phyloP scores from a whole-genome alignment of 768 basidiomycete genomes.

The Pulveroboletus frians region DNA sequence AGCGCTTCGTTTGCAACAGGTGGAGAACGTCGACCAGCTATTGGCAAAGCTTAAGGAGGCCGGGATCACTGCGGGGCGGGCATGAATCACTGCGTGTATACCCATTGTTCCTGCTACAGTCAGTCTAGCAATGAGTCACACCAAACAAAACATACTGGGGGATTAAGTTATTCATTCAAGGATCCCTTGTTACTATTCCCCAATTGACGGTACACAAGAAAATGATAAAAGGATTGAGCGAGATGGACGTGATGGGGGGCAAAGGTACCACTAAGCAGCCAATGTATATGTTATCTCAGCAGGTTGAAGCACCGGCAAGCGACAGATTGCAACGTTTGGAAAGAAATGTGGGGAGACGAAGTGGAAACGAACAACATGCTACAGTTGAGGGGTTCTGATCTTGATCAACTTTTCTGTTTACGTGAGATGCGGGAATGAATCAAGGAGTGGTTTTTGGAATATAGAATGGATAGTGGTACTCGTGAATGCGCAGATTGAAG shows the following conservation, averaged over 20 bases:
- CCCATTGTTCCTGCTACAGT: background rate
- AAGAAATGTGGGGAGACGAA: constrained; percentile 5
- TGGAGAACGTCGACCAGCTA: constrained; percentile 84
- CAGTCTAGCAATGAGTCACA: background rate
- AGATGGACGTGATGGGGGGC: constrained; percentile 2
- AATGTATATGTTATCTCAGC: constrained; percentile 23
- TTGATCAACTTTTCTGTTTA: constrained; percentile 9
- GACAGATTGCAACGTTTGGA: constrained; percentile 8
- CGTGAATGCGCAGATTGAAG: background rate
- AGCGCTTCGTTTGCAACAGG: constrained; percentile 32
- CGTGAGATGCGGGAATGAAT: constrained; percentile 8
- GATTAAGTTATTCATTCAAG: constrained; percentile 19
- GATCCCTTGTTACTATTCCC: constrained; percentile 7
- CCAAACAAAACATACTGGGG: background rate
- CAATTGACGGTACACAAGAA: constrained; percentile 13
- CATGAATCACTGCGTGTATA: constrained; percentile 12
- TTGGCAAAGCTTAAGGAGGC: constrained; percentile 86
- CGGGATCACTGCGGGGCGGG: constrained; percentile 43
- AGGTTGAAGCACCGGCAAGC: constrained; percentile 6
- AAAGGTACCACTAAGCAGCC: constrained; percentile 14
- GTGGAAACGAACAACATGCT: constrained; percentile 24
- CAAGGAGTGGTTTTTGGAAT: constrained; percentile 16
- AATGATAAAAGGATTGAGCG: background rate
- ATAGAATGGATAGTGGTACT: background rate
- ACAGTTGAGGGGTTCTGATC: constrained; percentile 14